Evolutionary conservation across 148 eudicot species (phyloP).

Genomic region (Spergularia bocconei): DNA sequence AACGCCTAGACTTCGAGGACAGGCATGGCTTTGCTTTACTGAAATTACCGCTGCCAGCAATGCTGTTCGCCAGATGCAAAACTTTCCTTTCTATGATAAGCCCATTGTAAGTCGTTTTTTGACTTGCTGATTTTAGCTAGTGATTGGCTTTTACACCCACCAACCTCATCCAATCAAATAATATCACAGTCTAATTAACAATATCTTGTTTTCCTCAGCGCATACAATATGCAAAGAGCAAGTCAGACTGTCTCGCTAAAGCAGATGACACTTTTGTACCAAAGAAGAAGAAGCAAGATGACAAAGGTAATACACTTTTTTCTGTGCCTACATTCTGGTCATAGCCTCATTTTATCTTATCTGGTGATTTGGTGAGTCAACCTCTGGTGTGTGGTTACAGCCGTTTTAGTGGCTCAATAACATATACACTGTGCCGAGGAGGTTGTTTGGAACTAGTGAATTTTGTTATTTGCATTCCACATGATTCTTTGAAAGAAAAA

Average conservation of each 20-base stretch:
- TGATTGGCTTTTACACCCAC: too few relatives aligned
- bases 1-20: slow-evolving; percentile 90
- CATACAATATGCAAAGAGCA: slow-evolving; percentile 89
- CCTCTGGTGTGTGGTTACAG: background rate
- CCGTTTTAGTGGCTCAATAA: too few relatives aligned
- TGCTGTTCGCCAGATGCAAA: slow-evolving; percentile 97
- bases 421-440: too few relatives aligned
- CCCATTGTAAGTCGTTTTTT: slow-evolving; percentile 64
- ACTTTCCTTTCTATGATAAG: slow-evolving; percentile 90
- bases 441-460: background rate
- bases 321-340: background rate
- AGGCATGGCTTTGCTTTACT: slow-evolving; percentile 91
- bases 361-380: background rate
- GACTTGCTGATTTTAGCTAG: too few relatives aligned
- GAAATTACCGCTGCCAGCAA: slow-evolving; percentile 94
- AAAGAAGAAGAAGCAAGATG: slow-evolving; percentile 84
- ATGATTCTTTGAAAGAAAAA: background rate
- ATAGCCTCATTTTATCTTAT: background rate
- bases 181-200: background rate
- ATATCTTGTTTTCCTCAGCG: slow-evolving; percentile 43
- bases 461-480: background rate
- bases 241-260: slow-evolving; percentile 89
- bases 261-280: slow-evolving; percentile 70
- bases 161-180: too few relatives aligned
- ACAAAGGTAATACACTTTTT: slow-evolving; percentile 48